phyloP scores from a whole-genome alignment of 129 eudicot species.

The Flaveria trinervia region DNA sequence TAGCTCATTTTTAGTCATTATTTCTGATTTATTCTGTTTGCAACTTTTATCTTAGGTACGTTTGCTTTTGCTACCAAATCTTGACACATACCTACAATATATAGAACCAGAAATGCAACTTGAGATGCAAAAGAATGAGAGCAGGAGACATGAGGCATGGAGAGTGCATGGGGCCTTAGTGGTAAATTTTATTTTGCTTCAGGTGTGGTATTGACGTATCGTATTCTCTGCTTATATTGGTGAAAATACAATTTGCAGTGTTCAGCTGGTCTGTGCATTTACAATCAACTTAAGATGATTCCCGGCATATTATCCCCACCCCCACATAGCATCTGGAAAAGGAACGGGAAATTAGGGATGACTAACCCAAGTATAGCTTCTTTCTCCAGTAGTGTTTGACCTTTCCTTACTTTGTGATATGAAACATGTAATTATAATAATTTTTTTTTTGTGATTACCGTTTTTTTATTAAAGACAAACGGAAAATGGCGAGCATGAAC shows the following conservation, averaged over 20 bases:
- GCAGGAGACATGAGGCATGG: conserved; percentile 90
- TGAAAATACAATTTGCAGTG: conserved; percentile 44
- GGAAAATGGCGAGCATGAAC: conserved; percentile 66
- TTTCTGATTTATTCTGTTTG: conserved; percentile 21
- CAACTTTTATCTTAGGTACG: conserved; percentile 58
- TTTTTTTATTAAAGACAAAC: conserved; percentile 52
- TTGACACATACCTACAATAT: conserved; percentile 82
- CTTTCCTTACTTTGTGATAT: background rate
- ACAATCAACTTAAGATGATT: conserved; percentile 61
- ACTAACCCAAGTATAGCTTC: conserved; percentile 57
- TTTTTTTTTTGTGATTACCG: conserved; percentile 22
- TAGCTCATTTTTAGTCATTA: background rate
- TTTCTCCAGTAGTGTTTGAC: background rate
- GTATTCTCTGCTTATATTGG: background rate
- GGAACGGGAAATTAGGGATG: conserved; percentile 44
- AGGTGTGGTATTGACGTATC: background rate
- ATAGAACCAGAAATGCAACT: conserved; percentile 81
- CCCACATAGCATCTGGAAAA: conserved; percentile 49
- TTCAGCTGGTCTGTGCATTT: conserved; percentile 82
- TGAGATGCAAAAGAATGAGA: conserved; percentile 80
- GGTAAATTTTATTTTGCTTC: conserved; percentile 46
- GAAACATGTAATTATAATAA: background rate
- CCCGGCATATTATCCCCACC: conserved; percentile 60
- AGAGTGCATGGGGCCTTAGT: conserved; percentile 88
- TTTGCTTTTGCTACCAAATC: conserved; percentile 80